Base-by-base conservation (phyloP, 1,284 basidiomycete genomes). In the Sanghuangporus baumii region DNA sequence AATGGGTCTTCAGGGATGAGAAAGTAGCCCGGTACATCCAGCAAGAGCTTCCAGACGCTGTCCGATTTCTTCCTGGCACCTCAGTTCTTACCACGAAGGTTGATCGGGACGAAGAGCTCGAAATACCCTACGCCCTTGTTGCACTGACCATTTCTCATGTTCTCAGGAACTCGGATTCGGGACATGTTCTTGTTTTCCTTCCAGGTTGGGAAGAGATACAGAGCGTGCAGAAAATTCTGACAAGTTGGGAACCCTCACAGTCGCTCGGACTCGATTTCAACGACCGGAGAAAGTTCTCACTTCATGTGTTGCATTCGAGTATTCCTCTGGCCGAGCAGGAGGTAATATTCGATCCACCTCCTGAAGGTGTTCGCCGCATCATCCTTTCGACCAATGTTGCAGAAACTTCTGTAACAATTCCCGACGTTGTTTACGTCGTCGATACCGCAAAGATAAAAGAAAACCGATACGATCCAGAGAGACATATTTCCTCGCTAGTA, bases 311-410 rank as follows among this genome's bases (percentile, higher is more conserved):
- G 11, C 96, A 98, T 74, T 98, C 96, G 11, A 87, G 89, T 31
- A 88, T 98, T 63, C 95, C 96, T 7, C 82, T 96, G 12, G 83
- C 84, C 2, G 95, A 98, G 69, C 96, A 98, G 72, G 93, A 95
- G 72, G 82, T 87, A 63, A 91, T 98, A 62, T 98, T 98, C 73
- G 87, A 89, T 20, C 89, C 92, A 3, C 88, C 93, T 14, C 81
- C 86, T 0, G 68, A 73, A 2, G 92, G 93, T 18, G 82, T 95
- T 20, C 87, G 96, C 65, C 86, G 94, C 18, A 81, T 98, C 71
- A 96, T 98, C 68, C 80, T 98, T 47, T 86, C 96, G 2, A 98
- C 96, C 54, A 98, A 98, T 74, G 96, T 98, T 64, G 96, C 96
- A 12, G 96, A 98, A 77, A 97, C 95, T 1, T 95, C 93, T 5